These are phyloP conservation scores for Rhodotorula graminis DNA, from an alignment of 768 basidiomycete species.

Conservation along the genomic window DNA sequence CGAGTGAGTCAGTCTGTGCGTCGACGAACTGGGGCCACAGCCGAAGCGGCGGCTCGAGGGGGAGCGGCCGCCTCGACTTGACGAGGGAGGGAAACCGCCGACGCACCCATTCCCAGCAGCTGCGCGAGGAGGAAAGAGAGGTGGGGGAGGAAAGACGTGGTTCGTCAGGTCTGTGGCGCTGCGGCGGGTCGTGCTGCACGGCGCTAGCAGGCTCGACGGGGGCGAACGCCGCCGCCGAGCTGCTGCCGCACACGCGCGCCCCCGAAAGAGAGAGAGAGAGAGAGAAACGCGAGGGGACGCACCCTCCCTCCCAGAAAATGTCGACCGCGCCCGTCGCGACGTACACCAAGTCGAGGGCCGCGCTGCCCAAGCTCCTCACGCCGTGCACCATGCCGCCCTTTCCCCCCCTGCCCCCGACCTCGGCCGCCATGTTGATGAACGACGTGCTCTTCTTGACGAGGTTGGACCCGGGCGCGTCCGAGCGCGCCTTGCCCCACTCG, in stretches of 20 bases:
- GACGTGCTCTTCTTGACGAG: conserved; percentile 35
- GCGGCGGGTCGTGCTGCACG: no score
- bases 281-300: background rate
- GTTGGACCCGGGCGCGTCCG: conserved; percentile 27
- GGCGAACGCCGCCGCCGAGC: no score
- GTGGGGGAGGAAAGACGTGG: background rate
- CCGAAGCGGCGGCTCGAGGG: background rate
- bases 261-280: background rate
- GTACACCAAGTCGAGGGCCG: conserved; percentile 39
- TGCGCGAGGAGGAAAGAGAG: background rate
- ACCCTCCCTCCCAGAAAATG: conserved; percentile 36
- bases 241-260: no score
- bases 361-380: conserved; percentile 38
- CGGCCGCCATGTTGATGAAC: conserved; percentile 40
- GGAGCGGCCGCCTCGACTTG: no score
- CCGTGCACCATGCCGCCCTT: conserved; percentile 43
- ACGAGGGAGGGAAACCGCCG: no score
- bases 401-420: conserved; percentile 34
- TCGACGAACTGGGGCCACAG: no score
- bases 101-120: conserved; percentile 39
- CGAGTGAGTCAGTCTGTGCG: background rate
- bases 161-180: no score
- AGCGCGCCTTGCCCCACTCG: conserved; percentile 43
- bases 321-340: conserved; percentile 40
- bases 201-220: no score